Conservation (phyloP, 1,284 basidiomycete species). For the Apiotrichum akiyoshidainum region DNA sequence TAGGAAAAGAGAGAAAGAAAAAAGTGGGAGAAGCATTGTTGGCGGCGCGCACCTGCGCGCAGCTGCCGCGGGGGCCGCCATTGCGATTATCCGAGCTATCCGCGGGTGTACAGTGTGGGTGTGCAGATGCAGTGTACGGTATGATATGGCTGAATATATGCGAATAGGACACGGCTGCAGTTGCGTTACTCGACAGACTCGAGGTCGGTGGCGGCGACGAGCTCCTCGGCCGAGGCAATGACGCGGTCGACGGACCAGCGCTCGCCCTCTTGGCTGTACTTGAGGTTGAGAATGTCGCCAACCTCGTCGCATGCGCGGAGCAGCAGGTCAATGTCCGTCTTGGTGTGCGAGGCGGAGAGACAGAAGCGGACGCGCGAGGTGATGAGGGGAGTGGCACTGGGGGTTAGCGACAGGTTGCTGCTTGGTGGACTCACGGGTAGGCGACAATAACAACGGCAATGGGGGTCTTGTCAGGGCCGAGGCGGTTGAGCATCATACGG, state of each 20-base stretch:
- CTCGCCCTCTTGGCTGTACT: conserved; percentile 63
- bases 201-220: conserved; percentile 57
- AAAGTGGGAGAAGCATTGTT: neutral
- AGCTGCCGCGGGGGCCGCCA: neutral
- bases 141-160: neutral
- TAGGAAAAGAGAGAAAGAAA: neutral
- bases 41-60: neutral
- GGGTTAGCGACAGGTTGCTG: conserved; percentile 19
- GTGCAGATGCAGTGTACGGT: neutral
- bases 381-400: conserved; percentile 84
- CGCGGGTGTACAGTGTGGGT: no score
- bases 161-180: neutral
- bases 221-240: conserved; percentile 68
- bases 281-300: conserved; percentile 81
- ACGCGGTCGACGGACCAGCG: conserved; percentile 81
- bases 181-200: conserved; percentile 12
- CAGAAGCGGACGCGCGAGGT: conserved; percentile 91
- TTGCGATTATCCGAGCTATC: neutral
- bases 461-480: conserved; percentile 59
- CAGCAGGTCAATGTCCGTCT: conserved; percentile 88
- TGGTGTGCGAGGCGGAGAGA: conserved; percentile 90
- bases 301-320: conserved; percentile 89
- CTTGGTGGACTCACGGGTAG: conserved; percentile 56
- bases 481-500: conserved; percentile 77
- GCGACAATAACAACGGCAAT: conserved; percentile 83